Evolutionary conservation across 2,329 filamentous ascomycete genomes (phyloP), one percentile per base, ranked within the genome.

Genomic region (Arthrinium phaeospermum): DNA sequence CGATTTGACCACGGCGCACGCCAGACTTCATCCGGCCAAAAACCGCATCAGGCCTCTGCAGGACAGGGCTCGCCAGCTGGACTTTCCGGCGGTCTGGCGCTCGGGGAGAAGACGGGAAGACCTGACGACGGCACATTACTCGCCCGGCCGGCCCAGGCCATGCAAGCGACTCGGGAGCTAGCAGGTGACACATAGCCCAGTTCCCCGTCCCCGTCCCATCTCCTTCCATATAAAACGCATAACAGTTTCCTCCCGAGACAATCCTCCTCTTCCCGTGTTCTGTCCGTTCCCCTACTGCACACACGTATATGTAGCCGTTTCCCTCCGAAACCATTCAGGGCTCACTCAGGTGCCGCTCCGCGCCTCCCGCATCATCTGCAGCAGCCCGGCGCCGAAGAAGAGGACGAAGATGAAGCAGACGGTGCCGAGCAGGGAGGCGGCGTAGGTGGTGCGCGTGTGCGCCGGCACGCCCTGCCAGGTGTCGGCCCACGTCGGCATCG

Each of bases 401-500:
- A 70, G 34, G 68, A 44, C 19, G 34, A 70, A 70, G 47, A 70
- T 10, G 34, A 53, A 3, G 34, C 47, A 45, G 47, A 45, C 27
- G 19, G 34, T 44, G 46, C 46, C 34, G 14, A 70, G 49, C 6
- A 70, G 47, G 22, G 37, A 13, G 30, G 22, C 68, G 46, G 68
- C 68, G 14, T 37, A 70, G 3, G 1, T 22, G 34, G 8, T 19
- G 68, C 68, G 68, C 30, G 6, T 27, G 2, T 7, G 19, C 30
- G 47, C 1, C 3, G 24, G 4, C 19, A 57, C 37, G n/a, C n/a
- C 47, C 34, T 70, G 68, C 46, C 46, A 70, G 10, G 68, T 70
- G 4, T 57, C 27, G 10, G 47, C 47, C 68, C 68, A 70, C 19
- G 5, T 8, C 30, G 68, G 68, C 47, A 69, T 24, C 5, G 3